Conservation (phyloP, 306 rosid species). For the Ormosia emarginata region DNA sequence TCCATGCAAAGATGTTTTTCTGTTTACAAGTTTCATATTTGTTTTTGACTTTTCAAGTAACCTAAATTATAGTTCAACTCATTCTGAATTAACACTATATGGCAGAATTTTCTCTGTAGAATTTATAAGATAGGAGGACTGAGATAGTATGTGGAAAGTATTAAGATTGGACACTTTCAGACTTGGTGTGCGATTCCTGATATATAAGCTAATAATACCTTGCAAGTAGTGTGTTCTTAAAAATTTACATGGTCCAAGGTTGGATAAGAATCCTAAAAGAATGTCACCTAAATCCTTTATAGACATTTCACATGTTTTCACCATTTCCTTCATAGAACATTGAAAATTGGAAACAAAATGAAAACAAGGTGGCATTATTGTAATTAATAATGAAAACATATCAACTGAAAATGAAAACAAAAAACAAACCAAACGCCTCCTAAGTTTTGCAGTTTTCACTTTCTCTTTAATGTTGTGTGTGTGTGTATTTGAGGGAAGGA, state of each 20-base stretch:
- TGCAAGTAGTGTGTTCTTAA: background rate
- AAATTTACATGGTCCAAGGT: background rate
- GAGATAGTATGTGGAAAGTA: background rate
- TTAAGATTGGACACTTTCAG: background rate
- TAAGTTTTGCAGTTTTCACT: background rate
- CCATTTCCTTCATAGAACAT: too few relatives aligned
- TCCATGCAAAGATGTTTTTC: background rate
- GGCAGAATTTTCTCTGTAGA: constrained; percentile 4
- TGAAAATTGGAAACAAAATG: too few relatives aligned
- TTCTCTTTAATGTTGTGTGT: background rate
- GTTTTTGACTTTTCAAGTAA: constrained; percentile 13
- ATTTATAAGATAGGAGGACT: constrained; percentile 10
- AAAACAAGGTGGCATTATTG: too few relatives aligned
- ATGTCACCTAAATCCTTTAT: background rate
- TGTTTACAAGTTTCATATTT: constrained; percentile 14
- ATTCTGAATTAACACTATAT: background rate
- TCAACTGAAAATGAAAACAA: too few relatives aligned
- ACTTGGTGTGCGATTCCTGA: background rate
- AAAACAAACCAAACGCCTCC: too few relatives aligned
- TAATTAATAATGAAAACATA: too few relatives aligned
- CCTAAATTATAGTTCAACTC: background rate
- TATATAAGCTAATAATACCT: constrained; percentile 21
- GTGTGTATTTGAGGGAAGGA: background rate
- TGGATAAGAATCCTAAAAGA: background rate
- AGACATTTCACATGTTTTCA: background rate